Evolutionary conservation across 257 asterid genomes (phyloP), one percentile per base, ranked within the genome.

Genomic region (Capsicum chinense): DNA sequence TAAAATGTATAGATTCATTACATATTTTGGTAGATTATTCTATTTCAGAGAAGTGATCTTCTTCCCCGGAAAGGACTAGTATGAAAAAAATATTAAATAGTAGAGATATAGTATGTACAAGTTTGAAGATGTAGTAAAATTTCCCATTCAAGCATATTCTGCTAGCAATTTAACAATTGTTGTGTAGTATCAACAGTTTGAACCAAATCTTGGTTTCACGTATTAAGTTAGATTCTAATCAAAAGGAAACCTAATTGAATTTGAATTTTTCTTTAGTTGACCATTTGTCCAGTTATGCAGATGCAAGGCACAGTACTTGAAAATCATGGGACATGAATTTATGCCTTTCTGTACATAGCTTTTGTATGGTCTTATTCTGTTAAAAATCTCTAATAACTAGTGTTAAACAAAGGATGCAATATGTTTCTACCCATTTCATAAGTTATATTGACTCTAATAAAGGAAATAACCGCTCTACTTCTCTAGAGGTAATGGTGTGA

Each of bases 241-340:
- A 10, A 69, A 69, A 39, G 74, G 12, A 69, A 13, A 15, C 26
- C 54, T 16, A 15, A 39, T 10, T 69, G 69, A 26, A 12, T 39
- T 68, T 14, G 78, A 69, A 17, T 39, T 69, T 39, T 13, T 54
- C 54, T 7, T 39, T 69, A 15, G 78, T 69, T 69, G 78, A 69
- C 78, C 78, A 39, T 42, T 37, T 15, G 1, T 39, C 52, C 15
- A 69, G 26, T 2, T 68, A 54, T 15, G 56, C 39, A 12, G 54
- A 39, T 68, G 52, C 52, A 39, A 69, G 54, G 3, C 70, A 69
- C 33, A 3, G 54, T 7, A 8, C 17, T 39, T 39, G 6, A 39
- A 69, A 69, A 69, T 50, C 74, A 69, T 15, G 54, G 26, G 78
- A 9, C 78, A 7, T 69, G 56, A 69, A 69, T 69, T 39, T 69